Base-by-base conservation (phyloP, 768 basidiomycete genomes). In the Lentinula boryana region DNA sequence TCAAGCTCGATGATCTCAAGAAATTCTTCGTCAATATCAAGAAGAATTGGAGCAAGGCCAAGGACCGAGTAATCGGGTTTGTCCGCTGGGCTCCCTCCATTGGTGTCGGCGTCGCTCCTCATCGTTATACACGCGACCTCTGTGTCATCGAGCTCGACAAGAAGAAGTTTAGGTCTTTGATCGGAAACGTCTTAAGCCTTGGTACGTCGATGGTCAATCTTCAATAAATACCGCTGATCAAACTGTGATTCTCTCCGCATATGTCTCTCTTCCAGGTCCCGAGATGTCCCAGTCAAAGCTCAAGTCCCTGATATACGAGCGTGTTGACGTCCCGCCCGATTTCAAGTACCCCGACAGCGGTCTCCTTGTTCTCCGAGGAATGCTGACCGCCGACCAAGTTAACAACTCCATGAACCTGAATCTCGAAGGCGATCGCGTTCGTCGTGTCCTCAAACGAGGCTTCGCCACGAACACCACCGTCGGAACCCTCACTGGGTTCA, bases 71-170 rank as follows among this genome's bases (percentile, higher is more conserved):
- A 41, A 74, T 77, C 62, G 77, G 78, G 27, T 64, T 70, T 60
- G 71, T 78, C 61, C 65, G 68, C 62, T 76, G 74, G 74, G 66
- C 77, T 12, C 77, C 76, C 38, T 67, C 72, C 52, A 71, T 78
- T 67, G 63, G 43, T 66, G 36, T 38, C 36, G 36, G 36, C 6
- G 13, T 38, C 36, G 43, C 38, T 55, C 68, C 32, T 35, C 50
- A 70, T 60, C 44, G 62, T 60, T 71, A 72, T 56, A 72, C 72
- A 0, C 33, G 64, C 38, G 76, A 76, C 63, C 62, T 74, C 31
- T 71, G 74, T 58, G 72, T 75, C 56, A 65, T 76, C 68, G 67
- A 73, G 71, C 65, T 76, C 41, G 64, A 75, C 64, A 63, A 71
- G 69, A 56, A 65, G 58, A 71, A 71, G 65, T 72, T 75, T 68